Conservation (phyloP, 129 eudicot species). For the Glebionis coronaria region DNA sequence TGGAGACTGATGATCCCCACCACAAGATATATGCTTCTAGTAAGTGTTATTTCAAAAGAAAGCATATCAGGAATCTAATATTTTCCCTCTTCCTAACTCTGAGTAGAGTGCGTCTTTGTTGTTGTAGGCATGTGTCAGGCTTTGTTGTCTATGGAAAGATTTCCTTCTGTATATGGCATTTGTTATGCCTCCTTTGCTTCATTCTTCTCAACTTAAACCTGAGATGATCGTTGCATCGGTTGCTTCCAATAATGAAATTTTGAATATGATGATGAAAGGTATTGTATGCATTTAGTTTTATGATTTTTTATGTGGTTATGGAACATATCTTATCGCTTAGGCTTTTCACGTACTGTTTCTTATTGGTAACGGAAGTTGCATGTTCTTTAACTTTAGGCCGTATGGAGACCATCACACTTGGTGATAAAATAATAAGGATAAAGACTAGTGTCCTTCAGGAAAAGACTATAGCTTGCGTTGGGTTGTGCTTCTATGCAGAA, state of each 20-base stretch:
- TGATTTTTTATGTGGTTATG: neutral
- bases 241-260: slow-evolving; percentile 81
- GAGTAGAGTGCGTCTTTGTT: too few species aligned
- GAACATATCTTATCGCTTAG: too few species aligned
- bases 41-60: slow-evolving; percentile 29
- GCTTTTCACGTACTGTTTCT: too few species aligned
- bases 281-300: neutral
- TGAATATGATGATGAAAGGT: slow-evolving; percentile 99
- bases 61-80: neutral
- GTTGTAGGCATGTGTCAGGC: slow-evolving; percentile 94
- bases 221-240: slow-evolving; percentile 93
- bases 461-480: slow-evolving; percentile 97
- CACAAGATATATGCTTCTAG: slow-evolving; percentile 99
- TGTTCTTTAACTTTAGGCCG: slow-evolving; percentile 37
- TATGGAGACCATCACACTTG: slow-evolving; percentile 98
- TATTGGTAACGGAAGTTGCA: slow-evolving; percentile 9
- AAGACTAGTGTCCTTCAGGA: slow-evolving; percentile 97
- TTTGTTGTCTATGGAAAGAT: too few species aligned
- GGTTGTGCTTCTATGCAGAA: slow-evolving; percentile 95
- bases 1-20: slow-evolving; percentile 99
- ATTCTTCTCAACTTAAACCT: slow-evolving; percentile 96
- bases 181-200: slow-evolving; percentile 98
- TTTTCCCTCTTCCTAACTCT: neutral
- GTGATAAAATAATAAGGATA: slow-evolving; percentile 95
- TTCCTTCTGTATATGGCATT: slow-evolving; percentile 96